Conservation (phyloP, 352 stramenopile species). For the Globisporangium iwayamae region DNA sequence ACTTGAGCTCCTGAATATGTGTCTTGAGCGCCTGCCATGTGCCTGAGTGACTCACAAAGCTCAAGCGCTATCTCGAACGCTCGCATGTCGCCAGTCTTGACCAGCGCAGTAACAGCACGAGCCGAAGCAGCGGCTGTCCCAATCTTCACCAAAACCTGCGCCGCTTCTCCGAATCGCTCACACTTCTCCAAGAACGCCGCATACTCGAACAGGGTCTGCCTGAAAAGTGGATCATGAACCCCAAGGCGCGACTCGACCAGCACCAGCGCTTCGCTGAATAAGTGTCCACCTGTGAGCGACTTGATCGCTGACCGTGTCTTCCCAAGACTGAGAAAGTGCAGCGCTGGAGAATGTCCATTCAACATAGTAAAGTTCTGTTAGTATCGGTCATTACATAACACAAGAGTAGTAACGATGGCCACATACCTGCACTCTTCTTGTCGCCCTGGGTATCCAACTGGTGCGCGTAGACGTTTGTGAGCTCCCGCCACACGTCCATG, state of each 20-base stretch:
- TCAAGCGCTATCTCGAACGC: slow-evolving; percentile 33
- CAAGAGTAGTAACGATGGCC: neutral
- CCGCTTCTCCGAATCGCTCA: slow-evolving; percentile 28
- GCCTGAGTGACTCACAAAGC: slow-evolving; percentile 19
- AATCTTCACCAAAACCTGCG: slow-evolving; percentile 25
- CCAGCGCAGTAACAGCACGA: slow-evolving; percentile 26
- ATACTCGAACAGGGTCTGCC: slow-evolving; percentile 36
- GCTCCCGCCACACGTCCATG: slow-evolving; percentile 64
- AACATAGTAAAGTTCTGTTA: neutral
- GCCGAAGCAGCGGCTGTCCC: slow-evolving; percentile 20
- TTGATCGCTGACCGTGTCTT: slow-evolving; percentile 50
- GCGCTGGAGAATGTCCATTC: slow-evolving; percentile 19
- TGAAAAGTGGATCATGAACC: slow-evolving; percentile 32
- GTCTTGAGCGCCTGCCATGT: neutral
- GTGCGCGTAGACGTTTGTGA: slow-evolving; percentile 55
- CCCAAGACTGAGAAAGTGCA: slow-evolving; percentile 55
- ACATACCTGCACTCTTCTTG: slow-evolving; percentile 40
- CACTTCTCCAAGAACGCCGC: slow-evolving; percentile 33
- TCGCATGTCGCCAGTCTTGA: slow-evolving; percentile 27
- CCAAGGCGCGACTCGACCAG: slow-evolving; percentile 45
- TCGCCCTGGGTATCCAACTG: slow-evolving; percentile 48
- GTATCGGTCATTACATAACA: neutral
- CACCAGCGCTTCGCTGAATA: slow-evolving; percentile 55
- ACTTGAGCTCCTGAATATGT: neutral
- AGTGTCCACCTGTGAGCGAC: slow-evolving; percentile 32